Evolutionary conservation across 148 eudicot genomes (phyloP).

Genomic region (Limonium bicolor): DNA sequence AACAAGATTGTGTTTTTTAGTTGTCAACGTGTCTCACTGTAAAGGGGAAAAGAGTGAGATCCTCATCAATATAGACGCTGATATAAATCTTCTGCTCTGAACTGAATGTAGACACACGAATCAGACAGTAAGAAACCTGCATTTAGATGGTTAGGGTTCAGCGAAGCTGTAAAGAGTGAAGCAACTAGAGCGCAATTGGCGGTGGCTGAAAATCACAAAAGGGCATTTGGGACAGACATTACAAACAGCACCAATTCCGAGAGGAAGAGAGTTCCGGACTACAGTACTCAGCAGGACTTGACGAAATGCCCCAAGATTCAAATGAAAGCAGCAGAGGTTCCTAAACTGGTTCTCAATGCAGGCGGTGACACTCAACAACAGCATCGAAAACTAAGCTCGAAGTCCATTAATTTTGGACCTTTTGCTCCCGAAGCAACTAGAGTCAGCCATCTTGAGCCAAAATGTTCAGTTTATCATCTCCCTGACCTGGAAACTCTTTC

Average conservation of each 20-base stretch:
- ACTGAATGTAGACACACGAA: slow-evolving; percentile 49
- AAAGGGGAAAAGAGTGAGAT: no score
- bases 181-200: slow-evolving; percentile 9
- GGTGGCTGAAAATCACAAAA: slow-evolving; percentile 41
- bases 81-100: not conserved
- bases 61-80: no score
- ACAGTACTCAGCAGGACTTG: no score
- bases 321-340: no score
- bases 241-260: slow-evolving; percentile 43
- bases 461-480: not conserved
- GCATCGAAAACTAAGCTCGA: no score
- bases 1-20: no score
- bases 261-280: slow-evolving; percentile 38
- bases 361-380: no score
- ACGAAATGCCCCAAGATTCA: no score
- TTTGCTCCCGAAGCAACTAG: slow-evolving; percentile 70
- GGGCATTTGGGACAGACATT: slow-evolving; percentile 73
- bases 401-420: slow-evolving; percentile 55
- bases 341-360: no score
- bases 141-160: slow-evolving; percentile 78
- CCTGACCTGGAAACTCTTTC: slow-evolving; percentile 19
- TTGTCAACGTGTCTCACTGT: not conserved
- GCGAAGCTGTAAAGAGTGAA: slow-evolving; percentile 19
- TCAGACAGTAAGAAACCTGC: slow-evolving; percentile 79
- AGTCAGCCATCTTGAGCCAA: slow-evolving; percentile 2